Conservation (phyloP, 352 stramenopile genomes). For the Phytopythium montanum region DNA sequence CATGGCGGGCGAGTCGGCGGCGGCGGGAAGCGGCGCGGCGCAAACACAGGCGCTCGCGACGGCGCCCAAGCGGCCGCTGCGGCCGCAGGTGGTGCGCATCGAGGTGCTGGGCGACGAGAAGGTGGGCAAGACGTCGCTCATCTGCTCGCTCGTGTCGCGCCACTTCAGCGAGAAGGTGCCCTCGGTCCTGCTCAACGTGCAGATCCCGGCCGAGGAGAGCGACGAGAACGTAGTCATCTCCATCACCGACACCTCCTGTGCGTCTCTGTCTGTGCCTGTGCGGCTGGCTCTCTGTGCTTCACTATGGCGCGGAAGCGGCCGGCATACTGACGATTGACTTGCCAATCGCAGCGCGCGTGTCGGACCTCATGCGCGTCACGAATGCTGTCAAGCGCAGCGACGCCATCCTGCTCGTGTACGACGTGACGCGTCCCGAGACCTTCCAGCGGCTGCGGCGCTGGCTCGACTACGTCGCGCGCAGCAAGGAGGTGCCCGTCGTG, state of each 20-base stretch:
- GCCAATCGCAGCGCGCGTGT: constrained; percentile 43
- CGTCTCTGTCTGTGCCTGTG: constrained; percentile 9
- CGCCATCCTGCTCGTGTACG: constrained; percentile 85
- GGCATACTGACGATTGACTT: background rate
- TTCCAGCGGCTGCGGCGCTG: constrained; percentile 81
- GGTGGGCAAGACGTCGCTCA: constrained; percentile 90
- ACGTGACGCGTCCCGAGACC: constrained; percentile 79
- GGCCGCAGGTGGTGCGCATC: constrained; percentile 84
- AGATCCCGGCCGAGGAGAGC: constrained; percentile 87
- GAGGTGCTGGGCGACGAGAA: constrained; percentile 89
- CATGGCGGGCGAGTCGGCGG: constrained; percentile 28
- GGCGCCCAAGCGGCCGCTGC: constrained; percentile 53
- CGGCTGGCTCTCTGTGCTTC: background rate
- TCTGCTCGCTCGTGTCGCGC: constrained; percentile 86
- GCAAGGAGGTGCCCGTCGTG: constrained; percentile 85
- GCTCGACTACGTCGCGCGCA: constrained; percentile 85
- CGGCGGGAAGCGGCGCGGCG: constrained; percentile 21
- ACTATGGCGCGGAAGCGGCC: background rate
- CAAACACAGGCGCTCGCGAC: constrained; percentile 13
- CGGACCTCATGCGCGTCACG: constrained; percentile 81
- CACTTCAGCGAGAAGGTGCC: constrained; percentile 89
- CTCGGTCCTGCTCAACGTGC: constrained; percentile 82
- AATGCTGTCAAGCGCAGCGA: constrained; percentile 84
- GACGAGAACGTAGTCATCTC: constrained; percentile 89
- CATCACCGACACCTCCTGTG: constrained; percentile 87